These are phyloP conservation scores for Wickerhamiella parazyma DNA, from an alignment of 805 yeast genomes.

Conservation along the genomic window DNA sequence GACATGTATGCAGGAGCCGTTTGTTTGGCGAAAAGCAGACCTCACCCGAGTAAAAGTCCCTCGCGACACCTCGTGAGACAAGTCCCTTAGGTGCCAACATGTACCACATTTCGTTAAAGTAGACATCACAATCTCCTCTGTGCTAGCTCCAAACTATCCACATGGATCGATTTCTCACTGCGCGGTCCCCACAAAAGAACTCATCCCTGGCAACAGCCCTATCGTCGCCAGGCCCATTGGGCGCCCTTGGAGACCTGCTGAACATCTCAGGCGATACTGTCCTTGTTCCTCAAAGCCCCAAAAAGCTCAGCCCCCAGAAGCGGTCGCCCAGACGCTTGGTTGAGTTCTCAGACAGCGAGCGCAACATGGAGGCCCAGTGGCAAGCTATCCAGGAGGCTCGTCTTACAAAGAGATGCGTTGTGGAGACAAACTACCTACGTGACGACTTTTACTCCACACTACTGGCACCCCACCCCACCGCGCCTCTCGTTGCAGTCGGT, in stretches of 20 bases:
- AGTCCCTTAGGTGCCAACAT: no score
- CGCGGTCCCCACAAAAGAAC: background rate
- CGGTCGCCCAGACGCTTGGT: background rate
- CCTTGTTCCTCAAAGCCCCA: slow-evolving; percentile 5
- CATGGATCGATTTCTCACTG: slow-evolving; percentile 4
- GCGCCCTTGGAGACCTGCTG: background rate
- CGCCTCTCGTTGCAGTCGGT: background rate
- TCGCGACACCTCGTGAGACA: no score
- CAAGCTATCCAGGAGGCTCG: background rate
- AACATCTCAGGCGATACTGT: background rate
- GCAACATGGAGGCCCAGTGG: no score
- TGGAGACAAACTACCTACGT: background rate
- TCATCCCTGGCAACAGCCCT: background rate
- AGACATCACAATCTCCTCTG: no score
- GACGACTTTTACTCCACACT: slow-evolving; percentile 8
- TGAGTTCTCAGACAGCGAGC: background rate
- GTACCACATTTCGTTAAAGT: no score
- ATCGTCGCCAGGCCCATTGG: background rate
- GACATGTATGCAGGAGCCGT: no score
- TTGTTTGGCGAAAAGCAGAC: no score
- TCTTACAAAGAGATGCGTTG: background rate
- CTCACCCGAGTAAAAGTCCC: no score
- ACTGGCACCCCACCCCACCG: background rate
- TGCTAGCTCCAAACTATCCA: no score
- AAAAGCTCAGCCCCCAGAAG: background rate